Percentiles rank a stretch among this genome's conserved stretches.
phyloP scores from a whole-genome alignment of 257 asterid genomes.

The Gynochthodes officinalis region DNA sequence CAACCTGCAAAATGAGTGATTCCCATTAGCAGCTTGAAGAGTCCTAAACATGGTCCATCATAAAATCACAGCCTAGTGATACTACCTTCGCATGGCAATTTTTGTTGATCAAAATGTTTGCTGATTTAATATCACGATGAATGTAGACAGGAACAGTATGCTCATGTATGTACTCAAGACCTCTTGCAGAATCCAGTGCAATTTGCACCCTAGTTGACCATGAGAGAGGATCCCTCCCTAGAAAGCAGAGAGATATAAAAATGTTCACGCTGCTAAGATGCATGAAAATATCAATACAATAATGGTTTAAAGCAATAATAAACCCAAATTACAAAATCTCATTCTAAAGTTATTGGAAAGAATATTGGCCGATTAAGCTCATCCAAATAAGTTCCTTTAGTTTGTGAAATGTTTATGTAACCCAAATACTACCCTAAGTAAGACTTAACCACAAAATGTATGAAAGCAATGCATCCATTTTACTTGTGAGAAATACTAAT shows the following conservation, averaged over 20 bases:
- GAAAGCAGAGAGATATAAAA: constrained; percentile 15
- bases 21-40: constrained; percentile 13
- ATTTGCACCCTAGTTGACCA: constrained; percentile 92
- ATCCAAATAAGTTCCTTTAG: not conserved
- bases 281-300: not conserved
- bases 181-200: constrained; percentile 97
- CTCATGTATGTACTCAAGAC: constrained; percentile 97
- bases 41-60: constrained; percentile 11
- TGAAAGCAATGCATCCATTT: not conserved
- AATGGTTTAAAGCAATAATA: not conserved
- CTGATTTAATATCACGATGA: constrained; percentile 95
- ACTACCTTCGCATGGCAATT: constrained; percentile 84
- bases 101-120: constrained; percentile 87
- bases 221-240: constrained; percentile 77
- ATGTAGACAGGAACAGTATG: constrained; percentile 94
- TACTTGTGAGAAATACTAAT: not conserved
- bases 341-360: not conserved
- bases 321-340: not conserved
- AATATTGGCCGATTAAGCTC: not conserved
- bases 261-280: not conserved
- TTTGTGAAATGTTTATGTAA: not conserved
- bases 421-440: not conserved
- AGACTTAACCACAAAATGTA: not conserved
- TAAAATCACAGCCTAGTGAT: constrained; percentile 17
- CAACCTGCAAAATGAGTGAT: constrained; percentile 56